Conservation (phyloP, 192 early-diverging fungal genomes). For the Podila epicladia region DNA sequence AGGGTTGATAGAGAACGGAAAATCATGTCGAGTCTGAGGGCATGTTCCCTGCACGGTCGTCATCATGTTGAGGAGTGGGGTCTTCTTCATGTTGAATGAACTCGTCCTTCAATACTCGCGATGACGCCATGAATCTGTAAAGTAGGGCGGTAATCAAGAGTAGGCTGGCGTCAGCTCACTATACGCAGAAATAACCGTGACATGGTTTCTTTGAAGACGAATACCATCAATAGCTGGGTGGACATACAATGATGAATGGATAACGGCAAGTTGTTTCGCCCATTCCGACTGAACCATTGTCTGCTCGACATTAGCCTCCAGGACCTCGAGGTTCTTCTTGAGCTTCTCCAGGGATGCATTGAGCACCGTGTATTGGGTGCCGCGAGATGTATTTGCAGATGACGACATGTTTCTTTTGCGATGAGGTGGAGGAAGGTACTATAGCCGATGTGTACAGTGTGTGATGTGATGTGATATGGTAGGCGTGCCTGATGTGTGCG, state of each 20-base stretch:
- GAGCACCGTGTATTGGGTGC: constrained; percentile 46
- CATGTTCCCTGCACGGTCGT: too few relatives aligned
- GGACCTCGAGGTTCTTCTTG: constrained; percentile 28
- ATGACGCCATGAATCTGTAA: not conserved
- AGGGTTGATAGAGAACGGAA: too few relatives aligned
- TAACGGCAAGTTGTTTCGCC: constrained; percentile 16
- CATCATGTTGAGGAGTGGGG: not conserved
- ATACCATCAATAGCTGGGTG: too few relatives aligned
- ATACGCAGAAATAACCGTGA: not conserved
- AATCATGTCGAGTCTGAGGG: not conserved
- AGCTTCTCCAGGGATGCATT: constrained; percentile 43
- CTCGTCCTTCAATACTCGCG: not conserved
- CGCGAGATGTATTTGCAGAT: constrained; percentile 14
- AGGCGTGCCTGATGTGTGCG: too few relatives aligned
- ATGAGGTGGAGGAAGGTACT: too few relatives aligned
- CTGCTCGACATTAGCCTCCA: constrained; percentile 37
- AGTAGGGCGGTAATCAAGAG: not conserved
- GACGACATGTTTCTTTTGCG: not conserved
- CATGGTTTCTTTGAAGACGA: not conserved
- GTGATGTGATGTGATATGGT: too few relatives aligned
- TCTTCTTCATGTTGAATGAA: not conserved
- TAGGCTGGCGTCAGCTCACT: too few relatives aligned
- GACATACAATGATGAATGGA: constrained; percentile 2
- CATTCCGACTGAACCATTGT: constrained; percentile 41
- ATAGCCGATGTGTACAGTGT: too few relatives aligned